Conservation (phyloP, 495 filamentous ascomycete genomes). For the Penicillium soppii region DNA sequence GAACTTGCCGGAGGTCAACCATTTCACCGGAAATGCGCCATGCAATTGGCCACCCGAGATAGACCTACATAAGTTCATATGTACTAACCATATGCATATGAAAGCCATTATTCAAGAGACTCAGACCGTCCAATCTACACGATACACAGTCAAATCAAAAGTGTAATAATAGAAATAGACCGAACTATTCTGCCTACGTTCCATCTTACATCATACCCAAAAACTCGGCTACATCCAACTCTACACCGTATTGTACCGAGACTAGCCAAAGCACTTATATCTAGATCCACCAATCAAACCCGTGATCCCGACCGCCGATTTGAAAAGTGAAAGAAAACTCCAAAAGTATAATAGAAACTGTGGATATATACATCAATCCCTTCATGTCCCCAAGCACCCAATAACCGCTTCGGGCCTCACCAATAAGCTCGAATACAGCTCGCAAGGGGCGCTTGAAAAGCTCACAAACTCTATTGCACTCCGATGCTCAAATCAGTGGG, state of each 20-base stretch:
- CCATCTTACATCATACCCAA: no score
- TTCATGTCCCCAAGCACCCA: slow-evolving; percentile 3
- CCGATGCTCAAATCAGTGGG: slow-evolving; percentile 1
- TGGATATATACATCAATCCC: background rate
- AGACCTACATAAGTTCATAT: no score
- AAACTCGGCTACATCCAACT: no score
- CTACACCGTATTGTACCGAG: no score
- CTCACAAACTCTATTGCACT: background rate
- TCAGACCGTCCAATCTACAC: no score
- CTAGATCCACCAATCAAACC: background rate
- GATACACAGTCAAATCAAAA: no score
- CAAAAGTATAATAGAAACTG: background rate
- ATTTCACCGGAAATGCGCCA: slow-evolving; percentile 10
- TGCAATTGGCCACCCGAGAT: no score
- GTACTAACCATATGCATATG: no score
- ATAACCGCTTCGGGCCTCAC: slow-evolving; percentile 1
- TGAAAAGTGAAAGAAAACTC: background rate
- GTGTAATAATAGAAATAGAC: no score
- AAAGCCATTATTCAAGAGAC: no score
- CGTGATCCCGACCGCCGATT: background rate
- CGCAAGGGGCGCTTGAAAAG: slow-evolving; percentile 6
- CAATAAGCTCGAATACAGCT: background rate
- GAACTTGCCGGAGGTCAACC: slow-evolving; percentile 11
- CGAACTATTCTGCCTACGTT: no score
- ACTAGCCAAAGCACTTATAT: no score